These are phyloP conservation scores for Monoraphidium neglectum DNA, from an alignment of 139 green algal genomes.

Conservation along the genomic window DNA sequence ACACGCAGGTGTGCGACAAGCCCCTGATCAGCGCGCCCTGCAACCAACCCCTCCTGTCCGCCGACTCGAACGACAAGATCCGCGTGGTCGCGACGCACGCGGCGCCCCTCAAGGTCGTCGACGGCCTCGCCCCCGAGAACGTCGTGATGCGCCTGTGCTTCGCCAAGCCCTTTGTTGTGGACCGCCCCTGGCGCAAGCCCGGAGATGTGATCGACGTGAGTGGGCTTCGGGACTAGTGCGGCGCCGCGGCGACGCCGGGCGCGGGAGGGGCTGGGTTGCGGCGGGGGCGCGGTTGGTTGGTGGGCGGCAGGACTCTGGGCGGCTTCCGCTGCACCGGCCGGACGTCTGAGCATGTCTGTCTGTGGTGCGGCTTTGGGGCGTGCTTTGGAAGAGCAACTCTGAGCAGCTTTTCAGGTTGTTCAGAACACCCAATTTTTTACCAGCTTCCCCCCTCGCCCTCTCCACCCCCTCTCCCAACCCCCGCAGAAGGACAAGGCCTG, in stretches of 20 bases:
- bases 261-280: too few relatives aligned
- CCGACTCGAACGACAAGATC: constrained; percentile 24
- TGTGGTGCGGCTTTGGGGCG: too few relatives aligned
- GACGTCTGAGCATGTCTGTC: too few relatives aligned
- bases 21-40: constrained; percentile 2
- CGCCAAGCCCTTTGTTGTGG: constrained; percentile 2
- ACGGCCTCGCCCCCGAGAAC: constrained; percentile 13
- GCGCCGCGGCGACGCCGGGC: too few relatives aligned
- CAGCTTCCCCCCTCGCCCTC: too few relatives aligned
- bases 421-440: too few relatives aligned
- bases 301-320: too few relatives aligned
- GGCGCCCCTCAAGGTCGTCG: constrained; percentile 9
- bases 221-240: background rate
- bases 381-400: too few relatives aligned
- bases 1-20: background rate
- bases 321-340: too few relatives aligned
- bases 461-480: too few relatives aligned
- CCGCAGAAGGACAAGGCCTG: constrained; percentile 30
- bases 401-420: too few relatives aligned
- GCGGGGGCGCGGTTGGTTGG: too few relatives aligned
- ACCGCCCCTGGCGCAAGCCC: constrained; percentile 26
- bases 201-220: constrained; percentile 32
- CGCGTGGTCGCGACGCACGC: constrained; percentile 2
- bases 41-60: constrained; percentile 19
- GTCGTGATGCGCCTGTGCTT: constrained; percentile 18